Evolutionary conservation across 2,329 filamentous ascomycete species (phyloP).

Genomic region (Phialophora verrucosa): DNA sequence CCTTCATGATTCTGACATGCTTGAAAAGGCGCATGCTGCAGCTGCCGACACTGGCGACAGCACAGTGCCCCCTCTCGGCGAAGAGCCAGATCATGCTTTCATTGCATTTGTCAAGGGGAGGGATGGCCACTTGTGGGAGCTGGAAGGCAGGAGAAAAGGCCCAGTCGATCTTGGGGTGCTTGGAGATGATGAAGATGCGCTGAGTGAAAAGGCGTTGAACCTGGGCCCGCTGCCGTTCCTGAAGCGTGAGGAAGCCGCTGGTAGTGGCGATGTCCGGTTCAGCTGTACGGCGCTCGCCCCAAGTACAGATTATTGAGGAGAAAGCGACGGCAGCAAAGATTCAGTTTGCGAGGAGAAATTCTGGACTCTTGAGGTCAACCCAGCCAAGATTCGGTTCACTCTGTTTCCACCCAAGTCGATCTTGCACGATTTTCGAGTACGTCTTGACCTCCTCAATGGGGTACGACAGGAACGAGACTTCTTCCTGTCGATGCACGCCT

Average conservation of each 20-base stretch:
- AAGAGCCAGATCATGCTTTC: conserved; percentile 40
- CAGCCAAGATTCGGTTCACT: conserved; percentile 50
- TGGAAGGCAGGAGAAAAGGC: conserved; percentile 44
- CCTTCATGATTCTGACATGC: conserved; percentile 54
- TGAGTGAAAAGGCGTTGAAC: conserved; percentile 42
- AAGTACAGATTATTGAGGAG: conserved; percentile 21
- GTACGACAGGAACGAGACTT: conserved; percentile 47
- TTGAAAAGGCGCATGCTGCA: conserved; percentile 38
- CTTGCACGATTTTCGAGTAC: conserved; percentile 47
- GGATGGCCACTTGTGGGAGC: conserved; percentile 45
- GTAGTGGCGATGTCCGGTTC: conserved; percentile 30
- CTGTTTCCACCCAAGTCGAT: conserved; percentile 50
- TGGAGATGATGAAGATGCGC: conserved; percentile 42
- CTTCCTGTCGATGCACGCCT: conserved; percentile 48
- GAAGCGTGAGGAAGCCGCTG: conserved; percentile 35
- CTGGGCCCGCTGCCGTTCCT: conserved; percentile 41
- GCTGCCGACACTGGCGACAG: conserved; percentile 40
- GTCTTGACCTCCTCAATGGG: conserved; percentile 48
- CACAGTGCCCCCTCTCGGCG: conserved; percentile 36
- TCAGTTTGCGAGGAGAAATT: conserved; percentile 40
- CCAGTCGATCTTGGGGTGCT: conserved; percentile 43
- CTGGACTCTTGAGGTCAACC: conserved; percentile 49
- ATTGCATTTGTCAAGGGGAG: conserved; percentile 45
- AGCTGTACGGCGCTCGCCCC: conserved; percentile 38
- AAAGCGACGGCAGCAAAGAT: background rate